These are phyloP conservation scores for Tolypocladium ophioglossoides DNA, from an alignment of 2,329 filamentous ascomycete species.

Conservation along the genomic window DNA sequence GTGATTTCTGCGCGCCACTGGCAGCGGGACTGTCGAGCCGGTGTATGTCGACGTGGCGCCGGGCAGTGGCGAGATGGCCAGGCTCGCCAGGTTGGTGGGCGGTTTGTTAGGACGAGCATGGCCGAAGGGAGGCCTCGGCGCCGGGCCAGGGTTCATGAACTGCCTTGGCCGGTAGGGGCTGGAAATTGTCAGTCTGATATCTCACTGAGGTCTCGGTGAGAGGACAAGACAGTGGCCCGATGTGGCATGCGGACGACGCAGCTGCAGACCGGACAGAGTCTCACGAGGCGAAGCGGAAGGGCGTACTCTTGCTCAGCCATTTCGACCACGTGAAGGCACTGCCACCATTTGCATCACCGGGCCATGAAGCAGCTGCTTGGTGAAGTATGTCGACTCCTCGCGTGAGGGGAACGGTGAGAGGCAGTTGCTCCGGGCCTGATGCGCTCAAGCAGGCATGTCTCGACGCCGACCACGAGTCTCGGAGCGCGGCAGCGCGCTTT, in stretches of 20 bases:
- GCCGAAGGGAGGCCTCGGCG: constrained; percentile 78
- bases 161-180: constrained; percentile 20
- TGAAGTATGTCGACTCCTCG: background rate
- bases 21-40: constrained; percentile 61
- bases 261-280: background rate
- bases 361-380: background rate
- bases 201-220: background rate
- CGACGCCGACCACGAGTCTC: background rate
- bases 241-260: background rate
- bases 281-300: background rate
- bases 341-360: background rate
- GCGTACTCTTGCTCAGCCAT: background rate
- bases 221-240: background rate
- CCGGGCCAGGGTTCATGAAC: constrained; percentile 96
- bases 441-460: background rate
- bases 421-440: background rate
- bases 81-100: constrained; percentile 70
- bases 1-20: constrained; percentile 53
- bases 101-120: constrained; percentile 70
- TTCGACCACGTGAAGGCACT: background rate
- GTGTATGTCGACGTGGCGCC: constrained; percentile 58
- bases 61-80: constrained; percentile 62
- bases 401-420: background rate
- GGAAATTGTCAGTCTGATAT: background rate
- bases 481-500: background rate